Conservation (phyloP, 805 yeast species). For the Hanseniaspora lindneri region DNA sequence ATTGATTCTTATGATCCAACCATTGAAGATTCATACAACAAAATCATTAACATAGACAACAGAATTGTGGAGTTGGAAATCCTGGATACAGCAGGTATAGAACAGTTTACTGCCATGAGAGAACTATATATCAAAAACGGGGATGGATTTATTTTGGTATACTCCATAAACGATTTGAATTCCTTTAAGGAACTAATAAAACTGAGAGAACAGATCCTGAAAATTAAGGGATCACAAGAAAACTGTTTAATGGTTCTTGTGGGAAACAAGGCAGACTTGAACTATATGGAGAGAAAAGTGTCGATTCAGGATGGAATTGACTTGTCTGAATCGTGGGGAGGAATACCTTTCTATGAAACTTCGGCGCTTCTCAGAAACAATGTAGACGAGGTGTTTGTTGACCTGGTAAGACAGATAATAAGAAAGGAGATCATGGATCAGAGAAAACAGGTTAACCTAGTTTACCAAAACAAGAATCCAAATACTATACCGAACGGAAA, state of each 20-base stretch:
- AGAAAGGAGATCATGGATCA: constrained; percentile 27
- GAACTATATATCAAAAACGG: constrained; percentile 81
- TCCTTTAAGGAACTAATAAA: constrained; percentile 69
- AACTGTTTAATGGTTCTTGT: constrained; percentile 77
- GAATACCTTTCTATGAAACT: constrained; percentile 83
- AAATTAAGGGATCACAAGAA: constrained; percentile 62
- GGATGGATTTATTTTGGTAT: constrained; percentile 78
- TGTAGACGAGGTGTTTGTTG: constrained; percentile 82
- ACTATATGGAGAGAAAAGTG: constrained; percentile 53
- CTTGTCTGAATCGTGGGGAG: constrained; percentile 76
- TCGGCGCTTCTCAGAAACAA: constrained; percentile 84
- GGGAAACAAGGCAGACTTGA: constrained; percentile 83
- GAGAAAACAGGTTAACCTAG: constrained; percentile 7
- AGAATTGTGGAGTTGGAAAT: constrained; percentile 77
- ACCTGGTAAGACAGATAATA: constrained; percentile 75
- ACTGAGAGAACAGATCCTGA: constrained; percentile 68
- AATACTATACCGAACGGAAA: background rate
- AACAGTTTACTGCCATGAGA: constrained; percentile 93
- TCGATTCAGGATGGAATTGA: constrained; percentile 71
- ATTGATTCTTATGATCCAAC: constrained; percentile 93
- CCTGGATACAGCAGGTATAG: constrained; percentile 86
- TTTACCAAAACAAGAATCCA: background rate
- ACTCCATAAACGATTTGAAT: constrained; percentile 65
- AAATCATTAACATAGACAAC: constrained; percentile 78
- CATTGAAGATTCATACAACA: constrained; percentile 88